Evolutionary conservation across 805 yeast genomes (phyloP).

Genomic region (Aciculoconidium aculeatum): DNA sequence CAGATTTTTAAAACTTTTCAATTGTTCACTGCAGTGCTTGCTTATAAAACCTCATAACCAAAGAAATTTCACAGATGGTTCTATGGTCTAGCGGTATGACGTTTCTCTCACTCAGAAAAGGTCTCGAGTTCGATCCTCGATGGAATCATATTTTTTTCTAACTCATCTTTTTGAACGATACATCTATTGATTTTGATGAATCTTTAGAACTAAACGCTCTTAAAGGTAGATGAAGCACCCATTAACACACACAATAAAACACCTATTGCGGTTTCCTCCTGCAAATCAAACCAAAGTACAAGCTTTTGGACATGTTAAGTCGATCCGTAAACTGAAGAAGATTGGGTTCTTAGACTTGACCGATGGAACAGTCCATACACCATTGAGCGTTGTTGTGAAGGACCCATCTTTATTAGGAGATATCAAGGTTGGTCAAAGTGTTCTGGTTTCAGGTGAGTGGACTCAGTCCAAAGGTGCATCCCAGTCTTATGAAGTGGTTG

Average conservation of each 20-base stretch:
- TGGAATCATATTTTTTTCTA: conserved; percentile 10
- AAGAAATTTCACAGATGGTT: too few relatives aligned
- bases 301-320: conserved; percentile 61
- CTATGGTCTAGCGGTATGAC: conserved; percentile 18
- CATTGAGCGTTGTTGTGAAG: conserved; percentile 45
- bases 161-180: conserved; percentile 1
- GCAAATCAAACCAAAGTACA: conserved; percentile 26
- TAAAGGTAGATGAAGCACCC: too few relatives aligned
- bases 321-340: conserved; percentile 67
- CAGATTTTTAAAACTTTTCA: too few relatives aligned
- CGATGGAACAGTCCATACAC: conserved; percentile 64
- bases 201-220: not conserved
- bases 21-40: too few relatives aligned
- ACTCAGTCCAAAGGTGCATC: conserved; percentile 24
- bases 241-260: too few relatives aligned
- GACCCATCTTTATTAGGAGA: conserved; percentile 15
- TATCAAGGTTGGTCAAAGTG: conserved; percentile 42
- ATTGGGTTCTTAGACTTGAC: conserved; percentile 72
- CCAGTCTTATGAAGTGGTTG: conserved; percentile 28
- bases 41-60: too few relatives aligned
- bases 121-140: conserved; percentile 18
- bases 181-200: not conserved
- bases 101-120: conserved; percentile 17
- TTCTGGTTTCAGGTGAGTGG: conserved; percentile 29
- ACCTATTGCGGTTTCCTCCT: too few relatives aligned